Conservation (phyloP, 2,329 filamentous ascomycete genomes). For the Alternaria triticina region DNA sequence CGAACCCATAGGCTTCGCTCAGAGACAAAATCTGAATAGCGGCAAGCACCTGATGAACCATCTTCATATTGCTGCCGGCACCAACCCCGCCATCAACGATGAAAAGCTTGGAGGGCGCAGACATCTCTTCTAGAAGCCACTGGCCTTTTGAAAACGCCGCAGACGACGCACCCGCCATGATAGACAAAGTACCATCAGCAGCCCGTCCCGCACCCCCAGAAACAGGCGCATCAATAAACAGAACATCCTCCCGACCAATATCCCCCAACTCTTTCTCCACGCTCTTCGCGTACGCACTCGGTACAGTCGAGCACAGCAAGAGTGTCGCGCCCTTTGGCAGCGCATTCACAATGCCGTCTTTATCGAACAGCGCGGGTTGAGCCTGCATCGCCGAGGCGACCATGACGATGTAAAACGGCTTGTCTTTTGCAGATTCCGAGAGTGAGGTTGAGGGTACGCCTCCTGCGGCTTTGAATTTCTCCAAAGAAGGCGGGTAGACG, state of each 20-base stretch:
- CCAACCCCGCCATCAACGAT: slow-evolving; percentile 60
- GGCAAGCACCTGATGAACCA: slow-evolving; percentile 65
- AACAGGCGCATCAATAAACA: slow-evolving; percentile 74
- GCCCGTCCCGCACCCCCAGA: slow-evolving; percentile 73
- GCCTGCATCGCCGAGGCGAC: slow-evolving; percentile 76
- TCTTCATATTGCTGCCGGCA: slow-evolving; percentile 63
- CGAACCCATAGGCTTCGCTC: slow-evolving; percentile 64
- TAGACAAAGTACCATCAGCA: slow-evolving; percentile 74
- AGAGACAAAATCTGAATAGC: slow-evolving; percentile 64
- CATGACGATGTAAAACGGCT: slow-evolving; percentile 73
- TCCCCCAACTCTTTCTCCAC: slow-evolving; percentile 64
- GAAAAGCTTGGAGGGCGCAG: slow-evolving; percentile 65
- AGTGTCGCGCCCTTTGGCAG: slow-evolving; percentile 66
- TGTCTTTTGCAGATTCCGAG: slow-evolving; percentile 65
- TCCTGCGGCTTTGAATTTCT: slow-evolving; percentile 68
- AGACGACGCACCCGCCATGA: slow-evolving; percentile 71
- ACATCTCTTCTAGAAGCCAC: slow-evolving; percentile 68
- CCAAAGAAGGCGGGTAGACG: slow-evolving; percentile 70
- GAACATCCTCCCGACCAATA: slow-evolving; percentile 66
- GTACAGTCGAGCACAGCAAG: slow-evolving; percentile 73
- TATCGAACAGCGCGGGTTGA: slow-evolving; percentile 68
- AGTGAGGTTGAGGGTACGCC: slow-evolving; percentile 66
- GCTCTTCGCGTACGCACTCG: slow-evolving; percentile 68
- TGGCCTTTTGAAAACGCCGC: slow-evolving; percentile 64
- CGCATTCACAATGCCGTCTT: slow-evolving; percentile 56